Conservation (phyloP, 2,329 filamentous ascomycete genomes). For the Trichoderma koningii region DNA sequence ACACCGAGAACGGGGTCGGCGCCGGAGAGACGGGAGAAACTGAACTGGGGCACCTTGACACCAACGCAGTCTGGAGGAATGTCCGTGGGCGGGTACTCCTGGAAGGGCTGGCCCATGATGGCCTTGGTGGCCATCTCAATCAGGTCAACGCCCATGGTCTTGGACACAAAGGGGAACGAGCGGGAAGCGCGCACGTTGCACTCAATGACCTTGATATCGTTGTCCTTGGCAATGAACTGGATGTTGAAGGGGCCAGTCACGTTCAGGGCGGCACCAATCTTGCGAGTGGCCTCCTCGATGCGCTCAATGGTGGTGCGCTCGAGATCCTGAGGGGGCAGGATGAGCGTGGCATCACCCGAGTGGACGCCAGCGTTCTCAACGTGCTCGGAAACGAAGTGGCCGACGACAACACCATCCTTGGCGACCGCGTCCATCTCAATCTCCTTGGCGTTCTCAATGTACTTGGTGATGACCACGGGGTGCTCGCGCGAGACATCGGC, state of each 20-base stretch:
- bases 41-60: slow-evolving; percentile 98
- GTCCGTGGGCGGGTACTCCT: slow-evolving; percentile 76
- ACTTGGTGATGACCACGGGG: slow-evolving; percentile 98
- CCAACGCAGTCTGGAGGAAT: slow-evolving; percentile 83
- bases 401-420: slow-evolving; percentile 82
- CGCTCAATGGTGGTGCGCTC: slow-evolving; percentile 83
- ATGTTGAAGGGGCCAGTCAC: slow-evolving; percentile 98
- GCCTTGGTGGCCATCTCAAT: slow-evolving; percentile 99
- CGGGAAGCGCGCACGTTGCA: slow-evolving; percentile 96
- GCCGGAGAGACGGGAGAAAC: slow-evolving; percentile 93
- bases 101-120: slow-evolving; percentile 81
- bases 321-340: slow-evolving; percentile 91
- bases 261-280: slow-evolving; percentile 92
- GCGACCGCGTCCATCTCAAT: slow-evolving; percentile 99
- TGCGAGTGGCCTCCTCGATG: slow-evolving; percentile 92
- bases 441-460: slow-evolving; percentile 98
- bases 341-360: slow-evolving; percentile 94
- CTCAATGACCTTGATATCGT: slow-evolving; percentile 99
- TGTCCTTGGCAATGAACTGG: slow-evolving; percentile 99
- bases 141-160: slow-evolving; percentile 96
- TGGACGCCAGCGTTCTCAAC: slow-evolving; percentile 98
- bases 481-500: slow-evolving; percentile 92
- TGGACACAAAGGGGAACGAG: slow-evolving; percentile 97
- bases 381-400: slow-evolving; percentile 97
- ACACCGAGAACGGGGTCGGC: slow-evolving; percentile 96